Base-by-base conservation (phyloP, 805 yeast genomes). In the Metschnikowia cerradonensis region DNA sequence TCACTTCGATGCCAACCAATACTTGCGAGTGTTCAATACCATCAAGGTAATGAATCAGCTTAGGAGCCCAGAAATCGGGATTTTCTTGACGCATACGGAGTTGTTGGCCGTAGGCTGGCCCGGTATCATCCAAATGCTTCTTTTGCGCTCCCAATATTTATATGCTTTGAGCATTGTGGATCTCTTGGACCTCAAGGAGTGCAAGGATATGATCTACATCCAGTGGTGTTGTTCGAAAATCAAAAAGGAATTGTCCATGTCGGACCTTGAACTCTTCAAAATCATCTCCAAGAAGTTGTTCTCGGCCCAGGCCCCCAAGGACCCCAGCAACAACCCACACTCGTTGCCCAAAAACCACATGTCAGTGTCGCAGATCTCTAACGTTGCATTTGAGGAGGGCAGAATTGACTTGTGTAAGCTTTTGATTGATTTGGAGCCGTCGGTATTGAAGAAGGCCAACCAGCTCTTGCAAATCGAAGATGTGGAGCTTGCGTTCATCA, bases 181-280 rank as follows among this genome's bases (percentile, higher is more conserved):
- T 15, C 71, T 79, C 30, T 57, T 71, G 76, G 56, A 69, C 67
- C 43, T 66, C 72, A 45, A 82, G 79, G 41, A 71, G 17, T 58
- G 62, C 37, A 62, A 58, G 40, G 64, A 63, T 20, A 34, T 56
- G 14, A 78, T 94, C 0, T 86, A 85, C 60, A 73, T 81, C 1
- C 78, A 84, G 55, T 94, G 98, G 98, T 91, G 96, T 4, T 79
- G 84, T 52, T 68, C 78, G 33, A 87, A 88, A 61, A 81, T 91
- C 22, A 76, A 75, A 51, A 67, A 68, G 31, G 83, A 85, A 14
- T 60, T 75, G 6, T 77, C 76, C 30, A 56, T 76, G 51, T 74
- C 78, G 1, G 97, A 92, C 61, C 72, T 74, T 4, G 81, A 80
- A 35, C 66, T 92, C 10, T 78, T 82, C 40, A 62, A 72, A 20